Evolutionary conservation across 2,329 filamentous ascomycete species (phyloP).

Genomic region (Mollisia scopiformis): DNA sequence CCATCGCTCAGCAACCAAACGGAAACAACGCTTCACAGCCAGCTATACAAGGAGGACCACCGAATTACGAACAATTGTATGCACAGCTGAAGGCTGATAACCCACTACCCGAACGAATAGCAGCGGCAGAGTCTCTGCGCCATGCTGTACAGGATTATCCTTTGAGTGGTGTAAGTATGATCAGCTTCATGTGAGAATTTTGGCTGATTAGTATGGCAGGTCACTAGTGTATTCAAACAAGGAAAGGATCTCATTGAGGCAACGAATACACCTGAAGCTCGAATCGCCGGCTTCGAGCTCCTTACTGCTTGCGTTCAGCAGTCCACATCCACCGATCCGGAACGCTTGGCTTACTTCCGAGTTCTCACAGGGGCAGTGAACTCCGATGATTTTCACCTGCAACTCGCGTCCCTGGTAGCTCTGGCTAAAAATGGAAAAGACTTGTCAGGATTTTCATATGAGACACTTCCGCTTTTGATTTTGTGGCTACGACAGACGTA

Average conservation of each 20-base stretch:
- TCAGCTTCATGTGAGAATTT: background rate
- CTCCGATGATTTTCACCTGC: slow-evolving; percentile 66
- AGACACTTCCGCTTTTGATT: slow-evolving; percentile 64
- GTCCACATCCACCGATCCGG: slow-evolving; percentile 63
- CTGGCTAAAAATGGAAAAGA: slow-evolving; percentile 64
- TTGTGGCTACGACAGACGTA: slow-evolving; percentile 62
- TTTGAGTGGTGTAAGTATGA: slow-evolving; percentile 40
- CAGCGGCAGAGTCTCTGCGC: slow-evolving; percentile 60
- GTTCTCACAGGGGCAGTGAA: slow-evolving; percentile 59
- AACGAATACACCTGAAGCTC: slow-evolving; percentile 54
- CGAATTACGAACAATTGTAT: slow-evolving; percentile 56
- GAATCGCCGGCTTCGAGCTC: slow-evolving; percentile 66
- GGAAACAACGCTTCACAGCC: slow-evolving; percentile 41
- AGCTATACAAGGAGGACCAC: slow-evolving; percentile 47
- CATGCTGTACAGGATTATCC: slow-evolving; percentile 61
- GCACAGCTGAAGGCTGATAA: slow-evolving; percentile 56
- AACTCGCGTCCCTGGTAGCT: slow-evolving; percentile 64
- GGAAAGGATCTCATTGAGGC: slow-evolving; percentile 67
- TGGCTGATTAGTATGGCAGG: slow-evolving; percentile 23
- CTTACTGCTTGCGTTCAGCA: slow-evolving; percentile 68
- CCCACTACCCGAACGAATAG: slow-evolving; percentile 54
- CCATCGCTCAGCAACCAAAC: slow-evolving; percentile 46
- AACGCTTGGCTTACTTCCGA: slow-evolving; percentile 67
- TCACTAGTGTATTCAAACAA: slow-evolving; percentile 61
- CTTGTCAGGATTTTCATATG: slow-evolving; percentile 68